Percentiles rank a stretch among this genome's conserved stretches.
Evolutionary conservation across 495 filamentous ascomycete genomes (phyloP).

Genomic region (Rostrohypoxylon terebratum): DNA sequence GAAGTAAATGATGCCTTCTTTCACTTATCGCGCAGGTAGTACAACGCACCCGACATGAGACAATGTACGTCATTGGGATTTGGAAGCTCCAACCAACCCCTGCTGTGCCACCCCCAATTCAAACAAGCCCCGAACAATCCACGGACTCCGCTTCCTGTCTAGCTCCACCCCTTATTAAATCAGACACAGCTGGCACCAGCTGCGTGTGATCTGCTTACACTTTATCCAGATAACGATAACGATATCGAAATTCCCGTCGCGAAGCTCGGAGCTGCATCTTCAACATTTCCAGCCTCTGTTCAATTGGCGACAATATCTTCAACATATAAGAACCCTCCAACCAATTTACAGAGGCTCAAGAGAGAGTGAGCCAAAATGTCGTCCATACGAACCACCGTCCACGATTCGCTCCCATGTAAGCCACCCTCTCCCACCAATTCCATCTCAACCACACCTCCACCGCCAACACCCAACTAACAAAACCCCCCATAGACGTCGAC

Average conservation of each 20-base stretch:
- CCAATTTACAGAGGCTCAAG: not conserved
- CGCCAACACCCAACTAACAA: slow-evolving; percentile 35
- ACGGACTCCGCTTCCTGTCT: slow-evolving; percentile 1
- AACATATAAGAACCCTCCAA: not conserved
- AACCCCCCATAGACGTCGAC: slow-evolving; percentile 75
- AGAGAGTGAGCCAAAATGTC: slow-evolving; percentile 64
- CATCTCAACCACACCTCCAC: slow-evolving; percentile 7
- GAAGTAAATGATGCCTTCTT: slow-evolving; percentile 17
- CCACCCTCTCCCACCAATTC: slow-evolving; percentile 16
- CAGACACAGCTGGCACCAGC: slow-evolving; percentile 6
- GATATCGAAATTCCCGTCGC: slow-evolving; percentile 26
- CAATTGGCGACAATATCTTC: slow-evolving; percentile 40
- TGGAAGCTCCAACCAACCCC: slow-evolving; percentile 11
- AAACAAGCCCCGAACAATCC: slow-evolving; percentile 3
- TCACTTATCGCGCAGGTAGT: slow-evolving; percentile 27
- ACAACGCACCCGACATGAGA: slow-evolving; percentile 14
- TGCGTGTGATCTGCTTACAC: slow-evolving; percentile 7
- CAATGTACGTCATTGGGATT: slow-evolving; percentile 36
- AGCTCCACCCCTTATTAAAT: not conserved
- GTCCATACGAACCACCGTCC: slow-evolving; percentile 71
- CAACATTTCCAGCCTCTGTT: not conserved
- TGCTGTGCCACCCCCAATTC: slow-evolving; percentile 22
- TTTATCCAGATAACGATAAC: slow-evolving; percentile 35
- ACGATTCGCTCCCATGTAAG: slow-evolving; percentile 89
- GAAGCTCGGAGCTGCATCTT: slow-evolving; percentile 2